A percentile compares a stretch with the other conserved stretches of the same genome.
These are phyloP conservation scores for Tuber aestivum DNA, from an alignment of 495 filamentous ascomycete species.

Conservation along the genomic window DNA sequence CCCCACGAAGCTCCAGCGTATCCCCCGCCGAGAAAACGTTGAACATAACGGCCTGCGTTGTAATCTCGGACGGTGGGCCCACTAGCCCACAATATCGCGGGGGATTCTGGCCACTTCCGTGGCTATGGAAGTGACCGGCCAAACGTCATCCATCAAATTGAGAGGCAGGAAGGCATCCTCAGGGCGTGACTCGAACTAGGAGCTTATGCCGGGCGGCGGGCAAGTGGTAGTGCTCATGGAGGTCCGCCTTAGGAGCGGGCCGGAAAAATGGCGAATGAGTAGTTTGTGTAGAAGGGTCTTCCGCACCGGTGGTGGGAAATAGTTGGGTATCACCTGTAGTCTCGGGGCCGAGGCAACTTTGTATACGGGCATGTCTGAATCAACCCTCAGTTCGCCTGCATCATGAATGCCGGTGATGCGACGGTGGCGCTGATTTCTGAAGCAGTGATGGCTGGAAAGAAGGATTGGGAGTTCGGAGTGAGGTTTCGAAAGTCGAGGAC, in stretches of 20 bases:
- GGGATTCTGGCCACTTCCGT: conserved; percentile 61
- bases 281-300: conserved; percentile 59
- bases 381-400: not conserved
- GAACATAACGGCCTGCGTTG: conserved; percentile 79
- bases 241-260: conserved; percentile 72
- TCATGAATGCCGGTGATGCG: conserved; percentile 18
- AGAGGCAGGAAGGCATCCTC: conserved; percentile 49
- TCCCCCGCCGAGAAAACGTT: conserved; percentile 87
- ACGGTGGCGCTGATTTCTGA: not conserved
- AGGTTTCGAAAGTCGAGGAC: conserved; percentile 28
- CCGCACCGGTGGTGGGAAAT: conserved; percentile 66
- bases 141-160: conserved; percentile 79
- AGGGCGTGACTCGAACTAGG: conserved; percentile 50
- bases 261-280: conserved; percentile 72
- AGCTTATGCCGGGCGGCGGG: conserved; percentile 45
- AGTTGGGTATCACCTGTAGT: conserved; percentile 64
- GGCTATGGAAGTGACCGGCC: conserved; percentile 96
- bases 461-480: not conserved
- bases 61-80: conserved; percentile 32
- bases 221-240: conserved; percentile 74
- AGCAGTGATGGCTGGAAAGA: not conserved
- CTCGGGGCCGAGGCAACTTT: conserved; percentile 34
- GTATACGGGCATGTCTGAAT: conserved; percentile 26
- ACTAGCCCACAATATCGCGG: conserved; percentile 61
- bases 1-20: conserved; percentile 78